phyloP scores from a whole-genome alignment of 768 basidiomycete species.

The Serendipita sp. region DNA sequence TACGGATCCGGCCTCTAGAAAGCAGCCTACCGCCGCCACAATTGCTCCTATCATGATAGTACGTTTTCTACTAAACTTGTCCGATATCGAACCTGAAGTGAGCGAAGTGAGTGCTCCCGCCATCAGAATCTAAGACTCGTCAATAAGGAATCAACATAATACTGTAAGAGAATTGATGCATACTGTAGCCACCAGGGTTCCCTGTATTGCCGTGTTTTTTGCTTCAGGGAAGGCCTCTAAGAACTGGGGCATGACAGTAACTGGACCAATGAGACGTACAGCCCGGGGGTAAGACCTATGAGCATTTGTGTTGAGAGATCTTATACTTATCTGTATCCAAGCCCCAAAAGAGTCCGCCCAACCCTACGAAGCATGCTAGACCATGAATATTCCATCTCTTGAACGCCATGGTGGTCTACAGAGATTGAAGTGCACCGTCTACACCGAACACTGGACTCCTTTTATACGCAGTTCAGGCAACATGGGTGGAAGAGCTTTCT shows the following conservation, averaged over 20 bases:
- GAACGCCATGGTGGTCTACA: not conserved
- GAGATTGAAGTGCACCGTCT: not conserved
- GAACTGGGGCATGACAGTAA: constrained; percentile 34
- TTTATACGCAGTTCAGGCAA: too few species aligned
- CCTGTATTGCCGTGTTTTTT: constrained; percentile 9
- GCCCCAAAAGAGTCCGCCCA: constrained; percentile 23
- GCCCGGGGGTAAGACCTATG: not conserved
- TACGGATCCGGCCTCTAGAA: constrained; percentile 19
- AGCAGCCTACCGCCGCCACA: constrained; percentile 27
- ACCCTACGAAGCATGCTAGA: constrained; percentile 16
- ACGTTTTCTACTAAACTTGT: constrained; percentile 30
- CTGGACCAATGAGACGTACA: constrained; percentile 23
- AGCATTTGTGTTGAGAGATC: not conserved
- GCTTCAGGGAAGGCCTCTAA: constrained; percentile 12
- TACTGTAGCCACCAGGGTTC: constrained; percentile 12
- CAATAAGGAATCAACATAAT: not conserved
- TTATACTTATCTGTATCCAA: constrained; percentile 19
- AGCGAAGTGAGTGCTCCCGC: constrained; percentile 13
- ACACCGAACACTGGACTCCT: too few species aligned
- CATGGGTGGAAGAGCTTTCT: too few species aligned
- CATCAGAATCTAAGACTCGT: constrained; percentile 10
- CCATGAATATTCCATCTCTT: not conserved
- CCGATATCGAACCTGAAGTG: constrained; percentile 25
- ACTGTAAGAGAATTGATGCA: not conserved
- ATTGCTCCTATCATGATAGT: constrained; percentile 28